Conservation (phyloP, 805 yeast genomes). For the Wickerhamiella australiensis region DNA sequence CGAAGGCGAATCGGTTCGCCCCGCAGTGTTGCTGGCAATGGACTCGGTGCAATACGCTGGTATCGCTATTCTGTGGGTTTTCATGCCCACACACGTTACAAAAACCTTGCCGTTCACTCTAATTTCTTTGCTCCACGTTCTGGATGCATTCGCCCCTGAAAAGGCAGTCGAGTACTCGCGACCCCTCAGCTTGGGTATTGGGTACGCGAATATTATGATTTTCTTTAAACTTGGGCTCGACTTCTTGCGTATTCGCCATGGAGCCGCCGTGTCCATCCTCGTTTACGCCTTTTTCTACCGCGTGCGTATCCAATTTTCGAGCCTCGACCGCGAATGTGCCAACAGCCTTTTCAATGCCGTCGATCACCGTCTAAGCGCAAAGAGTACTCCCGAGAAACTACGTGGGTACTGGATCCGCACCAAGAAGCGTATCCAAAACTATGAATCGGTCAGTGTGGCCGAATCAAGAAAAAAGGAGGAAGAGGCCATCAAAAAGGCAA, state of each 20-base stretch:
- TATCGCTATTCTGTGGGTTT: constrained; percentile 41
- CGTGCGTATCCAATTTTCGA: constrained; percentile 58
- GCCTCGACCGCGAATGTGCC: constrained; percentile 51
- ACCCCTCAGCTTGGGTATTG: constrained; percentile 24
- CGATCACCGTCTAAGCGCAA: constrained; percentile 40
- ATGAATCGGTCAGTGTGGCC: constrained; percentile 9
- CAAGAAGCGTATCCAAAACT: constrained; percentile 27
- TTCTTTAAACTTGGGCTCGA: constrained; percentile 35
- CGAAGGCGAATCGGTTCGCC: constrained; percentile 48
- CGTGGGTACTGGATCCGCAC: constrained; percentile 38
- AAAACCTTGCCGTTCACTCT: constrained; percentile 59
- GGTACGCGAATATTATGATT: constrained; percentile 39
- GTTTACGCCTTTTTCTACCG: constrained; percentile 50
- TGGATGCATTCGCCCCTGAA: constrained; percentile 36
- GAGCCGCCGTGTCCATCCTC: constrained; percentile 45
- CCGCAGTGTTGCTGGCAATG: constrained; percentile 52
- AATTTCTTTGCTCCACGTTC: constrained; percentile 65
- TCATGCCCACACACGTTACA: constrained; percentile 48
- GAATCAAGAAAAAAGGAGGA: constrained; percentile 7
- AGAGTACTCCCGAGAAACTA: constrained; percentile 38
- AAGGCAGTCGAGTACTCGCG: not conserved
- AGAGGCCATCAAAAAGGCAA: constrained; percentile 18
- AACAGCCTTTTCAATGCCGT: constrained; percentile 47
- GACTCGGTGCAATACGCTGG: constrained; percentile 62
- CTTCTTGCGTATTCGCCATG: constrained; percentile 44